Evolutionary conservation across 257 asterid genomes (phyloP).

Genomic region (Primulina huaijiensis): DNA sequence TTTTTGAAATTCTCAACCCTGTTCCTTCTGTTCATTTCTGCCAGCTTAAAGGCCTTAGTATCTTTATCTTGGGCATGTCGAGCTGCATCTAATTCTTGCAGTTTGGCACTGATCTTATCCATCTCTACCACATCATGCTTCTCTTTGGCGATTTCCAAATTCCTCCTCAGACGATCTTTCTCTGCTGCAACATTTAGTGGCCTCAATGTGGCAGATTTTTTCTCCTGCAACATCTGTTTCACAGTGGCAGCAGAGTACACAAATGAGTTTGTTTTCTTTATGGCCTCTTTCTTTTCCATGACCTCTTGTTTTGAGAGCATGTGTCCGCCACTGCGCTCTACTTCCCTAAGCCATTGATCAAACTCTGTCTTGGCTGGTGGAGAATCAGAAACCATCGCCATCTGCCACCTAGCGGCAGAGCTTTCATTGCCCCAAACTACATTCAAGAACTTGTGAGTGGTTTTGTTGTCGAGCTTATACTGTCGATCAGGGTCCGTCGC

Average conservation of each 20-base stretch:
- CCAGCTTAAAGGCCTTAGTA: constrained; percentile 70
- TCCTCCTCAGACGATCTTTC: constrained; percentile 83
- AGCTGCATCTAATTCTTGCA: constrained; percentile 66
- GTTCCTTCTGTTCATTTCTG: constrained; percentile 89
- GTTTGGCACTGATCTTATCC: constrained; percentile 66
- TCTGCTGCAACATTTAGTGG: constrained; percentile 90
- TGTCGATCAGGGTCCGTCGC: constrained; percentile 70
- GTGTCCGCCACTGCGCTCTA: constrained; percentile 79
- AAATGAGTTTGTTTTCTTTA: constrained; percentile 70
- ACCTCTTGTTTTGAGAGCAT: constrained; percentile 84
- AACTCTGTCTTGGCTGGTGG: constrained; percentile 72
- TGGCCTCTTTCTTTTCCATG: constrained; percentile 74
- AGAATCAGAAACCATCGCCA: constrained; percentile 94
- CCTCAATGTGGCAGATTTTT: constrained; percentile 90
- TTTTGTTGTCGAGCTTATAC: constrained; percentile 88
- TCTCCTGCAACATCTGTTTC: constrained; percentile 93
- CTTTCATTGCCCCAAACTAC: constrained; percentile 92
- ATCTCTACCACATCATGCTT: constrained; percentile 68
- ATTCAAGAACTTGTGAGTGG: constrained; percentile 76
- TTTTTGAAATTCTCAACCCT: constrained; percentile 84
- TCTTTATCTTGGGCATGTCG: constrained; percentile 59
- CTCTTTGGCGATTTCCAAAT: constrained; percentile 80
- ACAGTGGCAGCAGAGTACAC: constrained; percentile 94
- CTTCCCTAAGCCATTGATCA: constrained; percentile 95
- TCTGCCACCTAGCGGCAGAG: constrained; percentile 98